Percentiles rank a stretch among this genome's conserved stretches.
These are phyloP conservation scores for Solanum pimpinellifolium DNA, from an alignment of 257 asterid species.

Conservation along the genomic window DNA sequence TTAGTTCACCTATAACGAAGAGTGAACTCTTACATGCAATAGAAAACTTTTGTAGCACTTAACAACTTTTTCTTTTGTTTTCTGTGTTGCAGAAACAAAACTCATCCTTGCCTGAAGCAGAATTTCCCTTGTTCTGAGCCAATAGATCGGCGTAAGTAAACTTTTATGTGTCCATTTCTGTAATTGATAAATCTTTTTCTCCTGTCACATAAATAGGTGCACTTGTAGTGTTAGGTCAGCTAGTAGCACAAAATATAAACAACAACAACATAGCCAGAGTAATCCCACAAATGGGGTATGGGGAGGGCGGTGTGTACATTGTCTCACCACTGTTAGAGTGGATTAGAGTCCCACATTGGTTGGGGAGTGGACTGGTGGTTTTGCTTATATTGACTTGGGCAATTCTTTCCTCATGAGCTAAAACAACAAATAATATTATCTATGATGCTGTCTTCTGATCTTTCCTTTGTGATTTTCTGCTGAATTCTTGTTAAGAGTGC, in stretches of 20 bases:
- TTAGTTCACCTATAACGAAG: background rate
- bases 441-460: background rate
- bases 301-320: background rate
- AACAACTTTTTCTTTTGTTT: background rate
- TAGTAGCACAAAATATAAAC: background rate
- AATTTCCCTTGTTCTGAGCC: slow-evolving; percentile 51
- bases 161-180: background rate
- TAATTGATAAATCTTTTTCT: background rate
- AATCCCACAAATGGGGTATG: background rate
- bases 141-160: slow-evolving; percentile 31
- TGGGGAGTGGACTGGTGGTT: background rate
- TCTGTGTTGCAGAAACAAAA: slow-evolving; percentile 15
- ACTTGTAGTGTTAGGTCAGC: background rate
- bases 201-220: background rate
- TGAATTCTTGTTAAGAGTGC: background rate
- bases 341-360: background rate
- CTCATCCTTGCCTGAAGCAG: slow-evolving; percentile 55
- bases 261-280: background rate
- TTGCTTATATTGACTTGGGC: background rate
- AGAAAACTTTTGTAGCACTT: background rate
- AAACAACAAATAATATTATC: background rate
- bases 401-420: background rate
- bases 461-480: background rate
- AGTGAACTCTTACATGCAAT: background rate
- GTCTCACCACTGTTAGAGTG: background rate